Evolutionary conservation across 2,329 filamentous ascomycete genomes (phyloP).

Genomic region (Cordyceps cateniannulata): DNA sequence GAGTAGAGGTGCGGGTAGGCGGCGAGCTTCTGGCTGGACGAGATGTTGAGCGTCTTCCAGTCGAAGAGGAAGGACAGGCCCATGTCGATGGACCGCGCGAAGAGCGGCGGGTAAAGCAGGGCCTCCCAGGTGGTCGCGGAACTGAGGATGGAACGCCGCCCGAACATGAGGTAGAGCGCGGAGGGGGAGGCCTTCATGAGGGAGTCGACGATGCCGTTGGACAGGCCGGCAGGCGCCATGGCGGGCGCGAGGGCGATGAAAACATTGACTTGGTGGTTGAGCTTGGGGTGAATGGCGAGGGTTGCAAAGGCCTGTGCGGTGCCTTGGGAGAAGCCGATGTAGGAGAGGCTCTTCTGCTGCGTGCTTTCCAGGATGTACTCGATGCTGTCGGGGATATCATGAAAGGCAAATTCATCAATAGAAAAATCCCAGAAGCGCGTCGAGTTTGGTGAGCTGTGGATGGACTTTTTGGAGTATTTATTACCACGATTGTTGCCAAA

Average conservation of each 20-base stretch:
- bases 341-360: conserved; percentile 75
- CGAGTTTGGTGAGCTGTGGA: conserved; percentile 66
- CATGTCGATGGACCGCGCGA: conserved; percentile 79
- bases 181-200: conserved; percentile 91
- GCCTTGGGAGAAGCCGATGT: conserved; percentile 95
- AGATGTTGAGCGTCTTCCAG: conserved; percentile 83
- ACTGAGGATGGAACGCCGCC: conserved; percentile 81
- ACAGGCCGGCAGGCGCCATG: conserved; percentile 89
- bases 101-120: conserved; percentile 89
- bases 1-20: conserved; percentile 95
- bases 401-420: conserved; percentile 96
- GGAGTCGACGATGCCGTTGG: conserved; percentile 85
- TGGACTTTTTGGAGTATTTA: conserved; percentile 97
- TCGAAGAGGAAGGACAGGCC: conserved; percentile 79
- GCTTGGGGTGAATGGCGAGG: conserved; percentile 80
- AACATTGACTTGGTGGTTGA: conserved; percentile 90
- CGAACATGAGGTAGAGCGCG: conserved; percentile 87
- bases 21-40: conserved; percentile 80
- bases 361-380: conserved; percentile 84
- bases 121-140: conserved; percentile 97
- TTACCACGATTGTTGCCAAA: conserved; percentile 97
- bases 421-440: conserved; percentile 92
- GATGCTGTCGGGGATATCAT: conserved; percentile 95
- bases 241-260: conserved; percentile 94
- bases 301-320: conserved; percentile 95